Evolutionary conservation across 441 rosid genomes (phyloP), one percentile per base, ranked within the genome.

Genomic region (Adansonia madagascariensis): DNA sequence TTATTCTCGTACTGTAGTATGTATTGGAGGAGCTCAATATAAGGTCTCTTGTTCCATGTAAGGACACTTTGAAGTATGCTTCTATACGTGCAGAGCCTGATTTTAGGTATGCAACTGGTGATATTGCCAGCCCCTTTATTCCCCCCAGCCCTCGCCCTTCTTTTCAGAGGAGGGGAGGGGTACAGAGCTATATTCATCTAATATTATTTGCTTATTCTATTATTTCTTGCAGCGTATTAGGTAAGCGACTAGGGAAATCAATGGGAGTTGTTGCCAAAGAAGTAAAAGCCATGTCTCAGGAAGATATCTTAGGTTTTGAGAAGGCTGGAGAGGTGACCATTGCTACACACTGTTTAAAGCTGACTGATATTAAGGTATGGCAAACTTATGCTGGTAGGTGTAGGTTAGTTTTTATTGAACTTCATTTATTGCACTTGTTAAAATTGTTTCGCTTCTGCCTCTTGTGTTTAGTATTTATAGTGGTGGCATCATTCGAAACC

Each of bases 1-100:
- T 7, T 80, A 61, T 79, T 20, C 81, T 80, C 74, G 55, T 73
- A 6, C 83, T 82, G 81, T 84, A 96, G 99, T 97, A 91, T 88
- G 95, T 94, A 64, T 82, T 93, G 43, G 99, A 93, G 85, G 99
- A 94, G 80, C 98, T 97, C 61, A 97, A 97, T 80, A 89, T 94
- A 73, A 85, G 91, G 84, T 86, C 88, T 71, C 97, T 96, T 77
- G 81, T 88, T 27, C 88, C 99, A 6, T 96, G 98, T 79, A 85
- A 84, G 78, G 97, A 94, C 83, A 85, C 94, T 63, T 84, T 93
- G 87, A 91, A 89, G 86, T 96, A 91, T 85, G 93, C 98, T 63
- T 87, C 92, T 77, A 81, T 94, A 60, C 94, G 94, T 31, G 99
- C 99, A 10, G 99, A 94, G 84, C 99, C 98, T 18, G 98, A 96